Conservation (phyloP, 768 basidiomycete genomes). For the Epithele typhae region DNA sequence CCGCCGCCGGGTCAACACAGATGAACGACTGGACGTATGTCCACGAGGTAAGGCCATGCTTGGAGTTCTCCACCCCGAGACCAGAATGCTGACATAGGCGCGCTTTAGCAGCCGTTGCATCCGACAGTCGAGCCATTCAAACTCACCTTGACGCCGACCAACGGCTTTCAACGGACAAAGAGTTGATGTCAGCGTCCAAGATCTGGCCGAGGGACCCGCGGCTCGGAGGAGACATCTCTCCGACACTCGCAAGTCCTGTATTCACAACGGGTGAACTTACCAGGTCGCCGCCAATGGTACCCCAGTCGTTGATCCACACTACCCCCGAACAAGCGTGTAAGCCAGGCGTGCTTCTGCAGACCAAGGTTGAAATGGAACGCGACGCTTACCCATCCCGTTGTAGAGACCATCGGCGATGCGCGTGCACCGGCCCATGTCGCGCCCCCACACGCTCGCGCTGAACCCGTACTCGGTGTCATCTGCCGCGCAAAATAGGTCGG, state of each 20-base stretch:
- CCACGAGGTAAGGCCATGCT: constrained; percentile 2
- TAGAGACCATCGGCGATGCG: neutral
- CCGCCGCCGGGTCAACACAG: too few relatives aligned
- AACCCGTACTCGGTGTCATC: constrained; percentile 9
- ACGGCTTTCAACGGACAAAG: neutral
- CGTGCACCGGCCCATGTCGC: neutral
- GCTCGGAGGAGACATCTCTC: too few relatives aligned
- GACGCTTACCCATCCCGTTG: constrained; percentile 6
- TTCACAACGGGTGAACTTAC: neutral
- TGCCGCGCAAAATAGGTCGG: too few relatives aligned
- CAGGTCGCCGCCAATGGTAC: neutral
- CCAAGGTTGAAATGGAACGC: too few relatives aligned
- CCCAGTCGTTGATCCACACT: constrained; percentile 12
- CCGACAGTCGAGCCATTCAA: too few relatives aligned
- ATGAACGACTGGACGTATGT: neutral
- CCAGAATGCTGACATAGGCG: constrained; percentile 6
- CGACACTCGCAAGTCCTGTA: too few relatives aligned
- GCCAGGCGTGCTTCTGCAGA: too few relatives aligned
- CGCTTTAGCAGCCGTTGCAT: too few relatives aligned
- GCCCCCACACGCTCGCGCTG: constrained; percentile 2
- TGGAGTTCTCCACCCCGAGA: constrained; percentile 1
- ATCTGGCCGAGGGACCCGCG: too few relatives aligned
- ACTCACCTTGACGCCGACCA: constrained; percentile 3
- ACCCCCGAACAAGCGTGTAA: too few relatives aligned
- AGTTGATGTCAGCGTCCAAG: too few relatives aligned